Conservation (phyloP, 2,329 filamentous ascomycete genomes). For the Colletotrichum shisoi region DNA sequence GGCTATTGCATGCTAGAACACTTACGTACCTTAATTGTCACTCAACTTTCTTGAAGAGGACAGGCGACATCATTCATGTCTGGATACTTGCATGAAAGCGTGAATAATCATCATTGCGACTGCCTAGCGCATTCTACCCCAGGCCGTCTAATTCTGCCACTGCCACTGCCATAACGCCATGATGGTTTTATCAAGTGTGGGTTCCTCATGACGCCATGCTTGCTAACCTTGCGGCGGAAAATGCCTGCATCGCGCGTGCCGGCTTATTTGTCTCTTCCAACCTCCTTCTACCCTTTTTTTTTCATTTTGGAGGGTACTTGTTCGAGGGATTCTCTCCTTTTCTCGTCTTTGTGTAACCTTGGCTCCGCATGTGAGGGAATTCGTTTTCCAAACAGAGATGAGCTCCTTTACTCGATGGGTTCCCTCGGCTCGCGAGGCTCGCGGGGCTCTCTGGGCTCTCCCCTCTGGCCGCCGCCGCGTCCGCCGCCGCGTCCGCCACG, state of each 20-base stretch:
- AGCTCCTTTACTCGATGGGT: slow-evolving; percentile 48
- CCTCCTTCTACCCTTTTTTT: slow-evolving; percentile 11
- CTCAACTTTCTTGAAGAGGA: slow-evolving; percentile 28
- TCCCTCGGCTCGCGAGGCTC: slow-evolving; percentile 56
- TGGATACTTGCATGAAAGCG: slow-evolving; percentile 36
- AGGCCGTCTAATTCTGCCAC: slow-evolving; percentile 41
- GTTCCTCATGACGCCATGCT: slow-evolving; percentile 39
- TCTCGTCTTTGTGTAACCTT: background rate
- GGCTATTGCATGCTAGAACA: slow-evolving; percentile 39
- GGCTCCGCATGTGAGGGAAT: background rate
- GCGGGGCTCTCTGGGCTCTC: slow-evolving; percentile 53
- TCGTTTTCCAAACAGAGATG: slow-evolving; percentile 27
- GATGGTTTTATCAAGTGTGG: slow-evolving; percentile 39
- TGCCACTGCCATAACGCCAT: slow-evolving; percentile 42
- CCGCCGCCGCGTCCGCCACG: slow-evolving; percentile 62
- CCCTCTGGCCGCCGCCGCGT: slow-evolving; percentile 58
- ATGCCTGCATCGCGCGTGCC: slow-evolving; percentile 29
- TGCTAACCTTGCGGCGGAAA: slow-evolving; percentile 38
- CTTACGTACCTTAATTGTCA: slow-evolving; percentile 39
- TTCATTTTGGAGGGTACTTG: slow-evolving; percentile 6
- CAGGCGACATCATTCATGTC: background rate
- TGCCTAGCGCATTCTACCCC: slow-evolving; percentile 38
- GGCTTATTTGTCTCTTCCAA: slow-evolving; percentile 26
- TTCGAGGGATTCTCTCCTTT: background rate
- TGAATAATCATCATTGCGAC: slow-evolving; percentile 39